phyloP scores from a whole-genome alignment of 495 filamentous ascomycete species.

The Aspergillus diversus region DNA sequence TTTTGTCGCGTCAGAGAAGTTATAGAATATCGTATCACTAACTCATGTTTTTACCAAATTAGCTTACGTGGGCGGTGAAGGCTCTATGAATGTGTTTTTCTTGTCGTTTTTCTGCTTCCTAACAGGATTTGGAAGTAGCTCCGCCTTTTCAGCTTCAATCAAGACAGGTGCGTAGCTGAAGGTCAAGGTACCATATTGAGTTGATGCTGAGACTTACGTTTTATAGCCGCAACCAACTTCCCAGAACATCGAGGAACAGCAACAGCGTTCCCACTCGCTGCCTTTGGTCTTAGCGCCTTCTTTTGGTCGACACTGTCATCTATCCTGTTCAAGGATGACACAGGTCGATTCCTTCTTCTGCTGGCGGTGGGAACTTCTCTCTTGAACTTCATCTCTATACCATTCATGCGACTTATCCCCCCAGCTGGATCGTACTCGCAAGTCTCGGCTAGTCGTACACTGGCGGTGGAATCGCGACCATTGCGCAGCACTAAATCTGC shows the following conservation, averaged over 20 bases:
- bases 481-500: constrained; percentile 66
- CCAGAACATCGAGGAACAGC: constrained; percentile 90
- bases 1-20: constrained; percentile 3
- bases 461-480: constrained; percentile 55
- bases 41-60: constrained; percentile 6
- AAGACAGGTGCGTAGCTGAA: constrained; percentile 61
- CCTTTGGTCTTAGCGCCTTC: constrained; percentile 93
- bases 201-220: constrained; percentile 13
- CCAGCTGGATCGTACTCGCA: constrained; percentile 64
- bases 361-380: constrained; percentile 78
- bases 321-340: constrained; percentile 82
- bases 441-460: constrained; percentile 56
- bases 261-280: constrained; percentile 88
- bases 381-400: constrained; percentile 72
- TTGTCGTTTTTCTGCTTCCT: constrained; percentile 83
- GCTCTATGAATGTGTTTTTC: constrained; percentile 65
- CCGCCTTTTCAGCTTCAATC: constrained; percentile 82
- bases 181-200: not conserved
- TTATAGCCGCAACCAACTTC: constrained; percentile 82
- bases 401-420: constrained; percentile 80
- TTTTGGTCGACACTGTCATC: constrained; percentile 85
- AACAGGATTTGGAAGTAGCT: constrained; percentile 84
- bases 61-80: constrained; percentile 55
- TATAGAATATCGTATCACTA: not conserved
- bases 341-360: constrained; percentile 75